Conservation (phyloP, 225 moss, liverwort and hornwort species). For the Antitrichia curtipendula region DNA sequence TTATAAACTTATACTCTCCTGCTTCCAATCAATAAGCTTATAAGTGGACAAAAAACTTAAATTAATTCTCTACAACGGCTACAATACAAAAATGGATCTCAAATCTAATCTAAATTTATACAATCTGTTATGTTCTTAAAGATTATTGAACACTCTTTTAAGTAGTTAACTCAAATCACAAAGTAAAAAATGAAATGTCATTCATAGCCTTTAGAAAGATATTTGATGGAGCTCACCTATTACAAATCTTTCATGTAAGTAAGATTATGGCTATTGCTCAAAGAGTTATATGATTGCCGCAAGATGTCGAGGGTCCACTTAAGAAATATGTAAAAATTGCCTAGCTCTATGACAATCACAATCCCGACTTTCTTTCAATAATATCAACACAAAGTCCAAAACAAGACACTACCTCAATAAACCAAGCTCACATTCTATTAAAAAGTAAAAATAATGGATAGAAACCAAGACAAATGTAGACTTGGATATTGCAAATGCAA, state of each 20-base stretch:
- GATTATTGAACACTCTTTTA: neutral
- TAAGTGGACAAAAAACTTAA: neutral
- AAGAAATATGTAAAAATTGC: neutral
- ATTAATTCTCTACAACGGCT: neutral
- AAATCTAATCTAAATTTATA: neutral
- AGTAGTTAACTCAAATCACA: neutral
- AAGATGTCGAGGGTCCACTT: neutral
- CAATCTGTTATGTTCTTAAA: neutral
- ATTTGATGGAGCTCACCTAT: neutral
- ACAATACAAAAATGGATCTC: neutral
- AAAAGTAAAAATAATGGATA: neutral
- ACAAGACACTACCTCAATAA: neutral
- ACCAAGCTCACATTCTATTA: neutral
- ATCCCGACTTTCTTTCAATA: neutral
- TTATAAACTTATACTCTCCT: neutral
- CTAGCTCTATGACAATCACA: neutral
- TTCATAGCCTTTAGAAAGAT: neutral
- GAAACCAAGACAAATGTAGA: neutral
- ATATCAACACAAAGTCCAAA: neutral
- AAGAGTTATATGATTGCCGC: neutral
- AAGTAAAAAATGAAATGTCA: neutral
- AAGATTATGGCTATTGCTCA: neutral
- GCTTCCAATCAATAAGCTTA: neutral
- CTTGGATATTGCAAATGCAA: neutral
- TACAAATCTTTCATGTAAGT: neutral